Evolutionary conservation across 306 rosid genomes (phyloP), one percentile per base, ranked within the genome.

Genomic region (Boehmeria nivea): DNA sequence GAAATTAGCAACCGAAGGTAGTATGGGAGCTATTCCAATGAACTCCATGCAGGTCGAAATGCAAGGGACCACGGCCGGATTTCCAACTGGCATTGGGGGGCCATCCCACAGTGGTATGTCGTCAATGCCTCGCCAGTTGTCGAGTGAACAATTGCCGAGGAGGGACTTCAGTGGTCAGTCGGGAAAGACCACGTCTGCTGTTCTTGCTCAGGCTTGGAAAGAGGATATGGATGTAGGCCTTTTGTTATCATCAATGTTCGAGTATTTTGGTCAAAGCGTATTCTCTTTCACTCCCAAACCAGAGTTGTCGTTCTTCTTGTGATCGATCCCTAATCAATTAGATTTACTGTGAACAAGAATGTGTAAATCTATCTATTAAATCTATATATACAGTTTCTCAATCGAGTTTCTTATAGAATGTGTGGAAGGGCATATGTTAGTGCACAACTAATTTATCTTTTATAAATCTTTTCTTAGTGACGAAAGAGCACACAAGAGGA

Each of bases 201-300:
- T 74, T 72, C 87, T 80, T 72, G 80, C 89, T 59, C 80, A 78
- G 65, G 87, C 93, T 33, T 87, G 98, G 98, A 91, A 87, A 76
- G 98, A 91, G 59, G 84, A 91, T 63, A 66, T 66, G 18, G 87
- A 84, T 77, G 76, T 80, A 28, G 96, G 89, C 34, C 78, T 71
- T 36, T 27, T 91, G 63, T 48, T 91, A 31, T 72, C 84, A 12
- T 71, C 87, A 0, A 39, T 82, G 67, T 78, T 66, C 42, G 93
- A 76, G 69, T 59, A 82, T 43, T 91, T 91, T 45, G 93, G 95
- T 3, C 82, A 80, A 68, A 72, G 91, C 25, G 16, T 91, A 54
- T 65, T 76, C n/a, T 57, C 90, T 52, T 84, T 74, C 31, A 52
- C 66, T 28, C 95, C 93, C 15, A 84, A 76, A 76, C 71, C 93